Percentiles rank a stretch among this genome's conserved stretches.
phyloP scores from a whole-genome alignment of 257 asterid species.

The Solanum phureja region DNA sequence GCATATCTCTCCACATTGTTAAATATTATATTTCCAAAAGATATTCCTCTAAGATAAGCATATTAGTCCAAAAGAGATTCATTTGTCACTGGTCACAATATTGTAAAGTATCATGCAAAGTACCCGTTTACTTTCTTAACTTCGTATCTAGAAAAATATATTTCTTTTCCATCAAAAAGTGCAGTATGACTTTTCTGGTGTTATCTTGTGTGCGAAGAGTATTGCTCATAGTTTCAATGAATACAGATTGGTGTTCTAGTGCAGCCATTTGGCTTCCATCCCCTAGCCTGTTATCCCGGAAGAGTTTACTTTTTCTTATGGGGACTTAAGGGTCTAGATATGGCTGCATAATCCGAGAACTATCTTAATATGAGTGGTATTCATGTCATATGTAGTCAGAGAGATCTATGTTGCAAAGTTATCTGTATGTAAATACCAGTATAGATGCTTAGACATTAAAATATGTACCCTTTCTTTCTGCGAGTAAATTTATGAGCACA shows the following conservation, averaged over 20 bases:
- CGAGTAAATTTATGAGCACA: not conserved
- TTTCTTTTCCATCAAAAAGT: not conserved
- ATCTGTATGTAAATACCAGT: not conserved
- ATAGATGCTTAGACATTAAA: not conserved
- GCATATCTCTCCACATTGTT: not conserved
- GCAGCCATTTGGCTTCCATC: not conserved
- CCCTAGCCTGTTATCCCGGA: not conserved
- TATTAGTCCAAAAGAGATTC: not conserved
- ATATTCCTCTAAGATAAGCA: not conserved
- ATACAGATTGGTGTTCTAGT: not conserved
- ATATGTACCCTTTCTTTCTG: not conserved
- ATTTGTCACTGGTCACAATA: not conserved
- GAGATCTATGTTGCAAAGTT: not conserved
- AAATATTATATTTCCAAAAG: not conserved
- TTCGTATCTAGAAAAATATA: not conserved
- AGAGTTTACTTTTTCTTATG: not conserved
- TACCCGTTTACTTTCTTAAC: not conserved
- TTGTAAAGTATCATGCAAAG: not conserved
- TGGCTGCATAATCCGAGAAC: not conserved
- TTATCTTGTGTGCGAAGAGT: not conserved
- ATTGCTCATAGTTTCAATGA: not conserved
- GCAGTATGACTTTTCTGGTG: not conserved
- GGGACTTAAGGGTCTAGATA: not conserved
- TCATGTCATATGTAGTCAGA: not conserved
- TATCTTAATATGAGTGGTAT: not conserved